phyloP scores from a whole-genome alignment of 768 basidiomycete species.

The Pulveroboletus sp. region DNA sequence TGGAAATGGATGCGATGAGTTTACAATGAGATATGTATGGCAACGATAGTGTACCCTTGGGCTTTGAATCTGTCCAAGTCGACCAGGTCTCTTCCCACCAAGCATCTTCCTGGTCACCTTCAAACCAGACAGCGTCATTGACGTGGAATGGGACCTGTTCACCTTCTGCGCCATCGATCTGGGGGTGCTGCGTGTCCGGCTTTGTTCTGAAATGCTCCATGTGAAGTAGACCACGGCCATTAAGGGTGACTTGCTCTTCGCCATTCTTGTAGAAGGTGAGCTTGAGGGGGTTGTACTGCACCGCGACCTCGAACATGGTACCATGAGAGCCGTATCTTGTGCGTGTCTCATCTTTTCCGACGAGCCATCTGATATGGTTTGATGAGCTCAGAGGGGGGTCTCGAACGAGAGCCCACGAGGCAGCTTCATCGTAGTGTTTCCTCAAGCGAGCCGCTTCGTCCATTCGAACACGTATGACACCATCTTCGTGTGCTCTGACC shows the following conservation, averaged over 20 bases:
- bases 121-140: slow-evolving; percentile 74
- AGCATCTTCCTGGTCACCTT: slow-evolving; percentile 77
- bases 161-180: slow-evolving; percentile 34
- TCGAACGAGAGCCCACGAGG: slow-evolving; percentile 78
- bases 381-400: slow-evolving; percentile 60
- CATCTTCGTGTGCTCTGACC: slow-evolving; percentile 80
- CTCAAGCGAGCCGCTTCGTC: slow-evolving; percentile 77
- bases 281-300: slow-evolving; percentile 72
- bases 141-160: slow-evolving; percentile 53
- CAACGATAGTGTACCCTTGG: slow-evolving; percentile 63
- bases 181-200: slow-evolving; percentile 39
- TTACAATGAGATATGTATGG: background rate
- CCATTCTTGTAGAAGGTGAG: slow-evolving; percentile 69
- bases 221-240: slow-evolving; percentile 85
- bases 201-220: slow-evolving; percentile 96
- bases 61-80: slow-evolving; percentile 89
- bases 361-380: slow-evolving; percentile 52
- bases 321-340: slow-evolving; percentile 63
- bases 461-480: slow-evolving; percentile 87
- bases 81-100: slow-evolving; percentile 88
- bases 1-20: slow-evolving; percentile 30
- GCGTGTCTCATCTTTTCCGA: slow-evolving; percentile 58
- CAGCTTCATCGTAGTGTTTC: slow-evolving; percentile 89
- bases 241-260: slow-evolving; percentile 81
- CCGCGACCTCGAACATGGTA: slow-evolving; percentile 57